These are phyloP conservation scores for Ophiostoma ulmi DNA, from an alignment of 2,329 filamentous ascomycete genomes.

Conservation along the genomic window DNA sequence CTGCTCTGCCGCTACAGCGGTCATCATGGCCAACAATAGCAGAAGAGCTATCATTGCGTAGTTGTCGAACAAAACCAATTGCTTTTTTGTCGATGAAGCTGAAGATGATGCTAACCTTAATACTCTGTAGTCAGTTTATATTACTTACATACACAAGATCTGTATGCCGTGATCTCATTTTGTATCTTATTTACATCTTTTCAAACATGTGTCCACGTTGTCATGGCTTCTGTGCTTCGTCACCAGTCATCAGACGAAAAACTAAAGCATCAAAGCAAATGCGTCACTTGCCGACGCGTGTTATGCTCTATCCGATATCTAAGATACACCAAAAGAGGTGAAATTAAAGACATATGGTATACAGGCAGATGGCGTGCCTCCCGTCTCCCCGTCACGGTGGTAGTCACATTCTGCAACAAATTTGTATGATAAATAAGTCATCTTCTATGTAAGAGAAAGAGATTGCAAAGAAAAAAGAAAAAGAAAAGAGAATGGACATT, in stretches of 20 bases:
- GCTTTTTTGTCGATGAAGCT: too few species aligned
- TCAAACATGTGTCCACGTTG: neutral
- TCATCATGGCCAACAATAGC: neutral
- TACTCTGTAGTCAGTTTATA: neutral
- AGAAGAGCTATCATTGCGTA: neutral
- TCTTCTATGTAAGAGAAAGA: neutral
- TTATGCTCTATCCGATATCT: neutral
- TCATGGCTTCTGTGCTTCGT: neutral
- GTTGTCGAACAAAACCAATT: too few species aligned
- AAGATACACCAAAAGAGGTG: neutral
- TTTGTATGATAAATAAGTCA: neutral
- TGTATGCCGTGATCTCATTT: neutral
- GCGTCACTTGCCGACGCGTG: constrained; percentile 6
- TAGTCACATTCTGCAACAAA: neutral
- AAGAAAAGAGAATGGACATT: neutral
- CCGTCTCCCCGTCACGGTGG: neutral
- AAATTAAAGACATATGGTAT: neutral
- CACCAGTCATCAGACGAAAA: neutral
- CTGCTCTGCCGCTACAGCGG: neutral
- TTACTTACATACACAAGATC: neutral
- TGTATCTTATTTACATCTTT: neutral
- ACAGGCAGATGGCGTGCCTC: neutral
- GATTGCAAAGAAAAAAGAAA: constrained; percentile 1
- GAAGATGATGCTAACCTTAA: too few species aligned
- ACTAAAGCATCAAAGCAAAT: neutral